Evolutionary conservation across 495 filamentous ascomycete genomes (phyloP), one percentile per base, ranked within the genome.

Genomic region (Ascodesmis nigricans): DNA sequence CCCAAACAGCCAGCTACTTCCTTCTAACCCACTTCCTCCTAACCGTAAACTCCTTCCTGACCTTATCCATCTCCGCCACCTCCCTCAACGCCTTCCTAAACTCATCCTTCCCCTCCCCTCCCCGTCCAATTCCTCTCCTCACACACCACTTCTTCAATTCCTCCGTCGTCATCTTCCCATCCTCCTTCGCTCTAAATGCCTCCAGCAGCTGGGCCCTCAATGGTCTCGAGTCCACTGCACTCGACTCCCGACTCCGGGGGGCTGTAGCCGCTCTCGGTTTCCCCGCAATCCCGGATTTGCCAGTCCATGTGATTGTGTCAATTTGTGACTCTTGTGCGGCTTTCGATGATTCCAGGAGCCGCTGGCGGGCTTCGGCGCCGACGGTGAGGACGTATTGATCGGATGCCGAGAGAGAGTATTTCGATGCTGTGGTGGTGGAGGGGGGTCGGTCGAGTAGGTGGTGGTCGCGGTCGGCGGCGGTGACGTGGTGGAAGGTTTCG

Each of bases 241-340:
- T 45, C 0, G 54, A 48, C 0, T 50, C 47, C 42, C 55, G 56
- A 24, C 55, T 41, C 13, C 51, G 35, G 27, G 47, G 41, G 22
- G 43, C 7, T 38, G 49, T 9, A 21, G 13, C 16, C 40, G 24
- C 18, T 44, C 49, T 38, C 57, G 42, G 38, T 22, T 29, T 44
- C 16, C 84, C 84, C 2, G 69, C 74, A 21, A 70, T 59, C 5
- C 87, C 87, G 27, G 73, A 65, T 36, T 69, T 62, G 6, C 87
- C 87, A 0, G 87, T 97, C 87, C 87, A 97, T 1, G 87, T 95
- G 9, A 84, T 76, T 0, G 75, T 76, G 23, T 84, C 87, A 30
- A 84, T 70, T 0, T 75, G 75, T 1, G 80, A 60, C 2, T 58
- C 63, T 14, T 67, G 63, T 1, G 81, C 80, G 6, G 65, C 61